These are phyloP conservation scores for Cladochytrium replicatum DNA, from an alignment of 192 early-diverging fungal genomes.

Conservation along the genomic window DNA sequence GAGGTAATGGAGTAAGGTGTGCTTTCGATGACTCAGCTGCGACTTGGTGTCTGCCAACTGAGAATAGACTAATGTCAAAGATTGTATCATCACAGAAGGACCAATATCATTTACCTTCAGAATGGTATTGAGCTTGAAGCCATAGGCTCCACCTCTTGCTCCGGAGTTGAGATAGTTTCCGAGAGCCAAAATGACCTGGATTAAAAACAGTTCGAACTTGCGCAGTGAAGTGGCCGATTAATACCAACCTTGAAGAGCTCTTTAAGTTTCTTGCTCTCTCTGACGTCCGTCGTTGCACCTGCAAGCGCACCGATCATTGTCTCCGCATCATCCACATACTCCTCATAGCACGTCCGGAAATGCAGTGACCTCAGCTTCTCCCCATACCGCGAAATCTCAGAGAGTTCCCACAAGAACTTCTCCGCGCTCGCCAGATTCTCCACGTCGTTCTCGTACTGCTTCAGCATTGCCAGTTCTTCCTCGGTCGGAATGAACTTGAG, in stretches of 20 bases:
- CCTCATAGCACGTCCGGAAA: conserved; percentile 31
- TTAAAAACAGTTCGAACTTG: too few relatives aligned
- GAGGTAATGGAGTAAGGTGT: conserved; percentile 38
- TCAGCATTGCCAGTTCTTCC: conserved; percentile 25
- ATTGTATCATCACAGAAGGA: too few relatives aligned
- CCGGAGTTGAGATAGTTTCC: conserved; percentile 48
- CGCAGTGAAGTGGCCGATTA: too few relatives aligned
- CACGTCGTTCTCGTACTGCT: conserved; percentile 35
- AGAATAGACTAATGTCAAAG: background rate
- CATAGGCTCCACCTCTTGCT: conserved; percentile 39
- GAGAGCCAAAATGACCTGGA: conserved; percentile 39
- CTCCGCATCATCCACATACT: conserved; percentile 33
- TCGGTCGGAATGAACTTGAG: conserved; percentile 40
- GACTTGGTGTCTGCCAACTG: conserved; percentile 42
- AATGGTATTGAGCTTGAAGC: conserved; percentile 37
- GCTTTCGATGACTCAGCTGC: conserved; percentile 23
- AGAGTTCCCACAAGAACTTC: conserved; percentile 33
- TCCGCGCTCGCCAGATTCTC: conserved; percentile 33
- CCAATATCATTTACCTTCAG: conserved; percentile 30
- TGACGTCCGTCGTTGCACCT: conserved; percentile 33
- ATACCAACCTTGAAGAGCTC: conserved; percentile 36
- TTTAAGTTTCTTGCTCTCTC: conserved; percentile 34
- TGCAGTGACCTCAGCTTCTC: conserved; percentile 34
- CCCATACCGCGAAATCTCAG: conserved; percentile 28
- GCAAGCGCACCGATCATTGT: conserved; percentile 23